Percentiles rank a stretch among this genome's conserved stretches.
Evolutionary conservation across 345 rosid species (phyloP).

Genomic region (Heritiera fomes): DNA sequence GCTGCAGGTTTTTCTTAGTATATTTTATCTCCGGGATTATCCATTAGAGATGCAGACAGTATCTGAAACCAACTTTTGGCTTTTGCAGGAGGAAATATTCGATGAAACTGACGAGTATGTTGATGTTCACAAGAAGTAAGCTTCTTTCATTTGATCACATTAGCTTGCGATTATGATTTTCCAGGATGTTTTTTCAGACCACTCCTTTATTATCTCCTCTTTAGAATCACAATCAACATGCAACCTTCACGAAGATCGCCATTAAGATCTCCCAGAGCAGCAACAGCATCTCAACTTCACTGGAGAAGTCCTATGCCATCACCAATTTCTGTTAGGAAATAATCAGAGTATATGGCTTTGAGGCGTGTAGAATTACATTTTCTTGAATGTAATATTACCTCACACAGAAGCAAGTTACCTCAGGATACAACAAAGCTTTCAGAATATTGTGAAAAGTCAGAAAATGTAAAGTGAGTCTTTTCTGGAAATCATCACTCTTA

Average conservation of each 20-base stretch:
- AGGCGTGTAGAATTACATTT: too few species aligned
- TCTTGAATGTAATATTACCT: too few species aligned
- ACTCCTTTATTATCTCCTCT: not conserved
- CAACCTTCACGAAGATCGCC: conserved; percentile 38
- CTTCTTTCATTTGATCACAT: not conserved
- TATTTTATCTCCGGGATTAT: not conserved
- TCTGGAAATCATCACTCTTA: too few species aligned
- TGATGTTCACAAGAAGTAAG: conserved; percentile 56
- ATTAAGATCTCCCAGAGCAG: conserved; percentile 36
- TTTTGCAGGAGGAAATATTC: conserved; percentile 66
- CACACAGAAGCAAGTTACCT: too few species aligned
- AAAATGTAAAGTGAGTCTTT: too few species aligned
- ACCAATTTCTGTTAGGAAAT: conserved; percentile 51
- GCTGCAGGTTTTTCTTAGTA: conserved; percentile 49
- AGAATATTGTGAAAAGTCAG: too few species aligned
- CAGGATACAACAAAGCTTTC: too few species aligned
- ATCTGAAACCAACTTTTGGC: not conserved
- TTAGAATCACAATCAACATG: conserved; percentile 65
- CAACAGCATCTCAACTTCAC: conserved; percentile 35
- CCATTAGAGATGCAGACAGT: not conserved
- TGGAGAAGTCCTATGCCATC: conserved; percentile 37
- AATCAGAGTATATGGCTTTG: too few species aligned
- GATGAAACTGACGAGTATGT: conserved; percentile 76
- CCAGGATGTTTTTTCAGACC: not conserved
- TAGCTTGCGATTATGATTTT: not conserved